Evolutionary conservation across 495 filamentous ascomycete species (phyloP), one percentile per base, ranked within the genome.

Genomic region (Pyronema domesticum): DNA sequence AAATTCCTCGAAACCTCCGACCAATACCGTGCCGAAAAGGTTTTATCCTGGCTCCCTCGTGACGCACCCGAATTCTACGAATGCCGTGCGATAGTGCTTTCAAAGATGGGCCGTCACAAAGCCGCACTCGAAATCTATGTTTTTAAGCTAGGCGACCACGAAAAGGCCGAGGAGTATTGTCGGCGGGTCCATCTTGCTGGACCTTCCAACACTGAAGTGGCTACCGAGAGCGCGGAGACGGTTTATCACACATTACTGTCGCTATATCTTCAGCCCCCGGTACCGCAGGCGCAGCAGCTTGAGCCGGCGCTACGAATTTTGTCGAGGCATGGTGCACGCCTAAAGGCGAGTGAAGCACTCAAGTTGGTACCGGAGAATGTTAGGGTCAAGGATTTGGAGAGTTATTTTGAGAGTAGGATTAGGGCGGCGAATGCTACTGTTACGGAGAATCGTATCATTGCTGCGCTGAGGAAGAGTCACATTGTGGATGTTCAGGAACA

Each of bases 81-180:
- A 67, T 81, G 86, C 4, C 81, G 88, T 51, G 93, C 93, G 17
- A 81, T 95, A 35, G 81, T 96, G 7, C 80, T 96, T 34, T 87
- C 86, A 67, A 93, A 93, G 60, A 94, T 99, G 85, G 87, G 85
- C 7, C 83, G 88, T 55, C 89, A 99, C 69, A 83, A 86, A 64
- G 86, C 95, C 66, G 89, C 93, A 0, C 69, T 99, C 17, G 83
- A 89, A 67, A 94, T 96, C 19, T 99, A 95, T 65, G 89, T 96
- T 10, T 99, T 95, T 71, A 89, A 89, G 61, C 74, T 99, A 54
- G 69, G 83, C 55, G 82, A 91, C 65, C 85, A 85, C 56, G 73
- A 71, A 3, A 96, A 95, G 65, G 93, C 91, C 46, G 91, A 99
- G 76, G 86, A 93, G 83, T 93, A 95, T 67, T 95, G 89, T 71